These are phyloP conservation scores for Colletotrichum neosansevieriae DNA, from an alignment of 2,329 filamentous ascomycete species.

Conservation along the genomic window DNA sequence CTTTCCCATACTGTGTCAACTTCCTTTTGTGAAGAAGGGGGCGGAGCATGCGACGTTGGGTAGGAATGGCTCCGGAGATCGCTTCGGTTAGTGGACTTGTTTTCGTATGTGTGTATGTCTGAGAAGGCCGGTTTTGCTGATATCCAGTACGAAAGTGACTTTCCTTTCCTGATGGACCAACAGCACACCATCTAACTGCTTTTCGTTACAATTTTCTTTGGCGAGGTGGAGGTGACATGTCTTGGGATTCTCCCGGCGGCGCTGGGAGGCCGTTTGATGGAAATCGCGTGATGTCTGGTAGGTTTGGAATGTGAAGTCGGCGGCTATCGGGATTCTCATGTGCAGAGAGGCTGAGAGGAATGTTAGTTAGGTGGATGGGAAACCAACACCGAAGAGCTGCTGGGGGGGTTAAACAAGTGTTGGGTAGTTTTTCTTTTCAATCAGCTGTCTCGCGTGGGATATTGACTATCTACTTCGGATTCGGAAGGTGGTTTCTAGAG, in stretches of 20 bases:
- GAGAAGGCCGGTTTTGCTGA: neutral
- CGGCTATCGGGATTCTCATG: neutral
- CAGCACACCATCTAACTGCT: too few species aligned
- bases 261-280: too few species aligned
- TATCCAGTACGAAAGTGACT: too few species aligned
- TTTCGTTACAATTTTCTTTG: too few species aligned
- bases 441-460: neutral
- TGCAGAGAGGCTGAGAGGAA: neutral
- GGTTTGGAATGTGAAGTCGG: constrained; percentile 1
- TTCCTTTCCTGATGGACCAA: too few species aligned
- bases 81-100: constrained; percentile 16
- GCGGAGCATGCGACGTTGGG: neutral
- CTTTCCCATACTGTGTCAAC: too few species aligned
- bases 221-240: neutral
- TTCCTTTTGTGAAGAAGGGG: too few species aligned
- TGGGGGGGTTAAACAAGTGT: too few species aligned
- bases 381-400: too few species aligned
- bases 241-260: constrained; percentile 3
- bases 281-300: neutral
- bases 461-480: neutral
- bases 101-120: constrained; percentile 1
- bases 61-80: constrained; percentile 5
- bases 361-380: neutral
- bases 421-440: neutral
- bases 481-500: neutral